Base-by-base conservation (phyloP, 768 basidiomycete species). In the Lactarius hatsudake region DNA sequence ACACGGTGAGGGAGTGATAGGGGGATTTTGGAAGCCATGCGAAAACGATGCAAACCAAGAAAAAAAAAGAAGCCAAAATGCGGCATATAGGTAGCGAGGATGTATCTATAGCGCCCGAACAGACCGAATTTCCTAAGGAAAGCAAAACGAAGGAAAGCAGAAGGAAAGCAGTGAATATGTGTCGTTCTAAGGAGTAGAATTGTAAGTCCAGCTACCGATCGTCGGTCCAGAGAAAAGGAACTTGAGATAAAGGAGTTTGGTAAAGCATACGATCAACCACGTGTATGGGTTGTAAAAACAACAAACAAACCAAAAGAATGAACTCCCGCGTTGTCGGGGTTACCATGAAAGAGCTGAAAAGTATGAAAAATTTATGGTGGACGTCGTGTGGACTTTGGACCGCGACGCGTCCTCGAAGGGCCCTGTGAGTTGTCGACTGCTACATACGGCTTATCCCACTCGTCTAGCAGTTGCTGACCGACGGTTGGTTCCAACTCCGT, bases 401-500 rank as follows among this genome's bases (percentile, higher is more conserved):
- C 62, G 18, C 55, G 36, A 42, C 40, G 61, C 48, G 51, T 26
- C 13, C 34, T 28, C 26, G 71, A 13, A 48, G 40, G 59, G 60
- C 72, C n/a, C 63, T 68, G 57, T 69, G 58, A 23, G 43, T 20
- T 53, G 71, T 26, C 72, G 2, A 38, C 13, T 6, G 57, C 70
- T 64, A 71, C 53, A 67, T 66, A 74, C 23, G 82, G 76, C 56
- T 68, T 74, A 51, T 79, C 75, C 92, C 92, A 94, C 70, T 91
- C 88, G 6, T 87, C 86, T 64, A 95, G 62, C 45, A 95, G 75
- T 69, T 76, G 80, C 71, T 86, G 81, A 30, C 91, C 92, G 17
- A 92, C 84, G 1, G 73, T 73, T 2, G 95, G 94, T 74, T 98
- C 96, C 23, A 98, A 75, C 74, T 98, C 96, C 1, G 95, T 97